A percentile compares a stretch with the other conserved stretches of the same genome.
Evolutionary conservation across 495 filamentous ascomycete genomes (phyloP).

Genomic region (Penicillium turbatum): DNA sequence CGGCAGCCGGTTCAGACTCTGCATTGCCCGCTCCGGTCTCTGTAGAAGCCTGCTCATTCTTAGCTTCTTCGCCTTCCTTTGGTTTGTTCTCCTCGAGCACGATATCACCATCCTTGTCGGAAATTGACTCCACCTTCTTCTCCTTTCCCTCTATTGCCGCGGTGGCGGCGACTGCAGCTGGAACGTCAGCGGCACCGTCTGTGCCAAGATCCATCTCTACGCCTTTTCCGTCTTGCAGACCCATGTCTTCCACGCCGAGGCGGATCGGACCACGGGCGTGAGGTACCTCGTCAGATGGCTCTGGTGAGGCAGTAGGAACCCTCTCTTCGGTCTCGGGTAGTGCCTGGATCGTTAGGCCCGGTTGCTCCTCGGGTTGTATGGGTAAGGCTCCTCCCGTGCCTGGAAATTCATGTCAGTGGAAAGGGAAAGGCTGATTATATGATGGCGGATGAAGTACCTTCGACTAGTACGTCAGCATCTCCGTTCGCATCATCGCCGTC

Average conservation of each 20-base stretch:
- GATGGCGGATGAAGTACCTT: constrained; percentile 42
- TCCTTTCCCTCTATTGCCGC: constrained; percentile 1
- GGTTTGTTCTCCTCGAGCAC: constrained; percentile 33
- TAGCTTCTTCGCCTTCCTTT: constrained; percentile 11
- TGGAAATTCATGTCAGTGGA: constrained; percentile 5
- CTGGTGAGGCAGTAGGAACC: constrained; percentile 20
- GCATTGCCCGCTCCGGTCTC: constrained; percentile 7
- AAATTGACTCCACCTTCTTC: constrained; percentile 13
- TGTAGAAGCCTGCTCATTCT: constrained; percentile 8
- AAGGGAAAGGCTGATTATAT: constrained; percentile 29
- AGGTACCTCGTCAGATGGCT: constrained; percentile 55
- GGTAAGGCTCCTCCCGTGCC: constrained; percentile 14
- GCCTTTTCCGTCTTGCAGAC: constrained; percentile 62
- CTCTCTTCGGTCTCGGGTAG: constrained; percentile 29
- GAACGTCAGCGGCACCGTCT: constrained; percentile 10
- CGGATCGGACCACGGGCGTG: constrained; percentile 78
- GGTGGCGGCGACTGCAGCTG: constrained; percentile 12
- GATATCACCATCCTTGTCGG: constrained; percentile 43
- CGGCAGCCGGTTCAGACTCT: constrained; percentile 1
- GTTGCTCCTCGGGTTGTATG: constrained; percentile 17
- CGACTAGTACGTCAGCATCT: constrained; percentile 14
- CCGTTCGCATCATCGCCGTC: constrained; percentile 26
- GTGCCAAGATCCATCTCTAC: constrained; percentile 38
- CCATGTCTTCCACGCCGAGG: constrained; percentile 82
- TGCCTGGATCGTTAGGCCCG: constrained; percentile 11